Base-by-base conservation (phyloP, 345 rosid genomes). In the Eucalyptus shirleyi region DNA sequence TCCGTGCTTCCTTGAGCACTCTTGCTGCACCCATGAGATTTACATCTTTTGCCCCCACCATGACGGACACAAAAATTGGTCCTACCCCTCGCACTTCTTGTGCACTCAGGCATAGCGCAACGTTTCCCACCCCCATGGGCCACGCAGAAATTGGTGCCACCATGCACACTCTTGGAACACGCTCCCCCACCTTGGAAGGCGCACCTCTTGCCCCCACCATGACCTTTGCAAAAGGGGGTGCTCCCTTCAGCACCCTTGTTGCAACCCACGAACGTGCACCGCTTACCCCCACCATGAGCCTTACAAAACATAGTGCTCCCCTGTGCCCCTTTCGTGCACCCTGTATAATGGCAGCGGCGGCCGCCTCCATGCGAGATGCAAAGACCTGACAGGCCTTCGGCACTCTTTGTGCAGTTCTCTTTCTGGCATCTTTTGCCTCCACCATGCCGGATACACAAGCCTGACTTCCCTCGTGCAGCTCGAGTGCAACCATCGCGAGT, bases 291-390 rank as follows among this genome's bases (percentile, higher is more conserved):
- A 87, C 99, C 99, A 13, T 98, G 99, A 45, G 99, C 99, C 91
- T 98, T 98, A 93, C 99, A 98, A 92, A 95, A 96, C 98, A 96
- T 95, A 6, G 99, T 98, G 92, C 99, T 95, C 89, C 99, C 99
- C 92, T 98, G 99, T 21, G 99, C 99, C 44, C 99, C 99, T 89
- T 98, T 98, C 24, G 97, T 93, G 93, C 99, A 98, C 80, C 95
- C 99, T 16, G 62, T 26, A 50, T 95, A 93, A 88, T 96, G 99
- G 92, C 99, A 97, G 83, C 99, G 94, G 2, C 99, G 96, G 37
- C 99, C 99, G 44, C 99, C 99, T 67, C 99, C 99, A 89, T 97
- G 99, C 17, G 99, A 97, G 88, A 97, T 97, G 93, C 99, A 97
- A 60, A 96, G 96, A 30, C 99, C 99, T 3, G 99, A 96, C 88